Evolutionary conservation across 306 rosid species (phyloP), one percentile per base, ranked within the genome.

Genomic region (Luffa acutangula): DNA sequence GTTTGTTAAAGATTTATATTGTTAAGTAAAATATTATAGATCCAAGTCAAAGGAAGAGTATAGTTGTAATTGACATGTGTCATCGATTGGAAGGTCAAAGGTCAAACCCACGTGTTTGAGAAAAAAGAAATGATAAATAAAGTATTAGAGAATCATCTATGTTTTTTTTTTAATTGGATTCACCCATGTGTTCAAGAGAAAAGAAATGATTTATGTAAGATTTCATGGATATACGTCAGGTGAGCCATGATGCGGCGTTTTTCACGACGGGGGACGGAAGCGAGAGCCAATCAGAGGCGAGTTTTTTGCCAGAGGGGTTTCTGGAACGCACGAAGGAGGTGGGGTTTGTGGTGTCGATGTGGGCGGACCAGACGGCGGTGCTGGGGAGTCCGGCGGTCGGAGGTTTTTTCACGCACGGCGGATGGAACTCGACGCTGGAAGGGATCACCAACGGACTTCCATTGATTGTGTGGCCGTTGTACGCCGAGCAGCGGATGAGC

Each of bases 401-500:
- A 2, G 91, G 87, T 0, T 85, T 84, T 31, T 0, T 86, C 10
- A 49, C 93, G 2, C 91, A 89, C 33, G 82, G 86, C 25, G 93
- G 91, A 0, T 87, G 89, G 91, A 79, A 76, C 76, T 89, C 93
- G 0, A 11, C 82, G 5, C 78, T 89, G 1, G 93, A 87, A 60
- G 77, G 91, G 31, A 9, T 87, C 9, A 80, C 81, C 0, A 87
- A 82, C 5, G 91, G 89, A 6, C 80, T 86, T 33, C 89, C 91
- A 0, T 78, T 89, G 80, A 37, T 89, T 0, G 88, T 84, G 7
- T 89, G 93, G 91, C 93, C 93, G 0, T 49, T 89, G 0, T 87
- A 89, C 6, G 85, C 91, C 0, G 91, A 89, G 86, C 89, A 89
- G 51, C 59, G 79, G 62, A 75, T 89, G 85, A 89, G 83, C 25